Percentiles rank a stretch among this genome's conserved stretches.
phyloP scores from a whole-genome alignment of 805 yeast species.

The Suhomyces sp. region DNA sequence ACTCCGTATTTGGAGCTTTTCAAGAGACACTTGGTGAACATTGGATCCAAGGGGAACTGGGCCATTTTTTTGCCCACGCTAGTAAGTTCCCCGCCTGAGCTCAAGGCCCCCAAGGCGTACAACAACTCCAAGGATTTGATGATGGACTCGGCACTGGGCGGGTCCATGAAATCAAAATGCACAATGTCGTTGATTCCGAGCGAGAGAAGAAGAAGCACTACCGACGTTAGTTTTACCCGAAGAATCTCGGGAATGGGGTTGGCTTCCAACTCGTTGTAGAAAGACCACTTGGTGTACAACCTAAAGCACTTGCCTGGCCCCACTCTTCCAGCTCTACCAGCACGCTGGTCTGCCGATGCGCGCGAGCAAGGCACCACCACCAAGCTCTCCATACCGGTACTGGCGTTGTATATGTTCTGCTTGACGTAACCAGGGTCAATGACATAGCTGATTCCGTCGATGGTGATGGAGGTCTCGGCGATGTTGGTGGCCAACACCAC shows the following conservation, averaged over 20 bases:
- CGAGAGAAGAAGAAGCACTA: constrained; percentile 72
- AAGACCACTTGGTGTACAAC: constrained; percentile 81
- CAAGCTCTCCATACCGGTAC: constrained; percentile 45
- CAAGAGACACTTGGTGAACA: constrained; percentile 73
- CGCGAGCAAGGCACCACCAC: constrained; percentile 45
- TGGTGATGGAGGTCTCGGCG: constrained; percentile 52
- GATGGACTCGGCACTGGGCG: constrained; percentile 73
- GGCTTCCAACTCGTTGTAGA: constrained; percentile 67
- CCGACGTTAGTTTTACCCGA: constrained; percentile 73
- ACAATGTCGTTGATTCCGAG: constrained; percentile 82
- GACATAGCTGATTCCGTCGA: constrained; percentile 41
- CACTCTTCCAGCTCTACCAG: constrained; percentile 48
- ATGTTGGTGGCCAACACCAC: constrained; percentile 94
- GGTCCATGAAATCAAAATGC: constrained; percentile 86
- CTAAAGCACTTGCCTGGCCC: constrained; percentile 60
- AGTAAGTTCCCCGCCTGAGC: constrained; percentile 75
- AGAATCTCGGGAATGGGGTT: constrained; percentile 92
- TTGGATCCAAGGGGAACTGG: constrained; percentile 89
- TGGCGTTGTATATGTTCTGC: constrained; percentile 40
- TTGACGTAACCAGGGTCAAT: constrained; percentile 47
- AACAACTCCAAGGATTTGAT: constrained; percentile 74
- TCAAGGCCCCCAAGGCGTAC: constrained; percentile 85
- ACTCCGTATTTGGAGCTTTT: constrained; percentile 61
- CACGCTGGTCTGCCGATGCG: constrained; percentile 46
- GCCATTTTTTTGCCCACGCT: constrained; percentile 81